Evolutionary conservation across 176 grass and related monocot species (phyloP).

Genomic region (Carex littledalei): DNA sequence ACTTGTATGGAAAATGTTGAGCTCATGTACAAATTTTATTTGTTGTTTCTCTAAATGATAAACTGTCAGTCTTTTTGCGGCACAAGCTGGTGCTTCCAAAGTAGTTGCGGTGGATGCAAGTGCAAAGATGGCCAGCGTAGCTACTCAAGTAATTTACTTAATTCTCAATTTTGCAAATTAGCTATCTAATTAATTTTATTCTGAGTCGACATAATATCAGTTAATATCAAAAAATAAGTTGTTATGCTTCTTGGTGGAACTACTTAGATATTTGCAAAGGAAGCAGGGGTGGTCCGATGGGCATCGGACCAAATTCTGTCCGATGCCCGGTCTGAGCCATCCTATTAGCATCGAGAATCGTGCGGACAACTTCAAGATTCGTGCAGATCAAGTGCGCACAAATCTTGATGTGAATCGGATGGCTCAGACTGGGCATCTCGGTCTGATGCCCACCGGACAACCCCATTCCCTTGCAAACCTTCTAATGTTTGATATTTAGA

Average conservation of each 20-base stretch:
- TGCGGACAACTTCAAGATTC: too few species aligned
- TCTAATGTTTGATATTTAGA: background rate
- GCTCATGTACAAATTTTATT: slow-evolving; percentile 11
- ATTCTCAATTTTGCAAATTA: background rate
- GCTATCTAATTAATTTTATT: background rate
- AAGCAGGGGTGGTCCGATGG: too few species aligned
- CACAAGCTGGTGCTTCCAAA: slow-evolving; percentile 80
- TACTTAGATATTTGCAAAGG: background rate
- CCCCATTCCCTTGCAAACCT: background rate
- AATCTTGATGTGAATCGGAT: too few species aligned
- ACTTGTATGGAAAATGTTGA: background rate
- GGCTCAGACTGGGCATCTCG: too few species aligned
- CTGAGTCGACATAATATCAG: background rate
- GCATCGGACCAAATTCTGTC: too few species aligned
- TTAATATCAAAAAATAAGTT: background rate
- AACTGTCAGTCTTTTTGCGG: slow-evolving; percentile 77
- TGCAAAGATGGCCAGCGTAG: slow-evolving; percentile 77
- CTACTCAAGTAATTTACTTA: slow-evolving; percentile 48
- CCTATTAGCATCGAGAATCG: too few species aligned
- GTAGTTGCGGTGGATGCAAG: slow-evolving; percentile 90
- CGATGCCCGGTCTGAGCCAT: too few species aligned
- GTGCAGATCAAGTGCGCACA: too few species aligned
- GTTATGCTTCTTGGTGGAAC: background rate
- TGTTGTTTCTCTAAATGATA: slow-evolving; percentile 23
- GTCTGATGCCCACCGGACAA: too few species aligned